Conservation (phyloP, 768 basidiomycete genomes). For the Auriculariales sp. region DNA sequence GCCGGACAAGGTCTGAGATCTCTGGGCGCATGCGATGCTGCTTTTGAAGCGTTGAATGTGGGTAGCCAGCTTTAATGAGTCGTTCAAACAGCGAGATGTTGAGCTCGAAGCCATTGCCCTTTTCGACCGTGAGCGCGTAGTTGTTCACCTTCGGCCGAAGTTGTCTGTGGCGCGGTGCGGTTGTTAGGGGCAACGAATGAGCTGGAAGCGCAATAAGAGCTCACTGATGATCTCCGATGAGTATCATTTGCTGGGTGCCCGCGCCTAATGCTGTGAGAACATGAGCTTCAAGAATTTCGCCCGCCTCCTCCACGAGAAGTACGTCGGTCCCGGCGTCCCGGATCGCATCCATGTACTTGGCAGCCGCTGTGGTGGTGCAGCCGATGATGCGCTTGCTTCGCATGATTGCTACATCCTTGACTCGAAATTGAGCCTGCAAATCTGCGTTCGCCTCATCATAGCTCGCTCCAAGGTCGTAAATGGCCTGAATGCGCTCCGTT, state of each 20-base stretch:
- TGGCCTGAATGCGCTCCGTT: constrained; percentile 17
- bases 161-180: constrained; percentile 37
- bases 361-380: constrained; percentile 57
- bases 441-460: constrained; percentile 28
- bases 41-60: constrained; percentile 36
- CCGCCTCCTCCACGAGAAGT: constrained; percentile 57
- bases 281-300: constrained; percentile 59
- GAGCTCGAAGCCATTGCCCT: constrained; percentile 49
- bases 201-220: constrained; percentile 9
- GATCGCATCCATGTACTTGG: constrained; percentile 38
- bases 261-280: constrained; percentile 39
- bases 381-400: constrained; percentile 40
- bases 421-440: constrained; percentile 22
- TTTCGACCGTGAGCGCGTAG: constrained; percentile 51
- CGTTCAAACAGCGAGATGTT: constrained; percentile 59
- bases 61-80: constrained; percentile 46
- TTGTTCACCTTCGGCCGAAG: constrained; percentile 59
- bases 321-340: constrained; percentile 29
- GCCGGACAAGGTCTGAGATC: constrained; percentile 45
- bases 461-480: constrained; percentile 18
- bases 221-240: constrained; percentile 65
- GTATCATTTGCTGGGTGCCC: constrained; percentile 35
- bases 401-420: constrained; percentile 21
- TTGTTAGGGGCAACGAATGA: no score
- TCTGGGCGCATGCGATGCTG: constrained; percentile 70